phyloP scores from a whole-genome alignment of 176 grass and related monocot genomes.

The Metroxylon sagu region DNA sequence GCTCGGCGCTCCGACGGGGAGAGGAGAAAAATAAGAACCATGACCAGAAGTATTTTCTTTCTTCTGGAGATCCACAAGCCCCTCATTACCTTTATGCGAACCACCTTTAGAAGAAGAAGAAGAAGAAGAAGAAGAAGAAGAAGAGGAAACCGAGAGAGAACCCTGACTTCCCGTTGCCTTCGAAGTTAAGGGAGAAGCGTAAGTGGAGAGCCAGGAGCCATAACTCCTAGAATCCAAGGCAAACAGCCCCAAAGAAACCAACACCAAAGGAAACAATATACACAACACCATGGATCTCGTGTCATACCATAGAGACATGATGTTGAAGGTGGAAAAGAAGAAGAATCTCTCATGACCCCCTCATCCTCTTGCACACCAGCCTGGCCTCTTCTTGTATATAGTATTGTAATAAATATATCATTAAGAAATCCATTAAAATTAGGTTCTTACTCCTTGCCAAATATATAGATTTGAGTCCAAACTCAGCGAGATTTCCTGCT shows the following conservation, averaged over 20 bases:
- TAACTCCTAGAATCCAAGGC: slow-evolving; percentile 26
- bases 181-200: slow-evolving; percentile 13
- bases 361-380: too few species aligned
- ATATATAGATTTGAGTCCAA: too few species aligned
- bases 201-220: slow-evolving; percentile 27
- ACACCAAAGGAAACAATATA: slow-evolving; percentile 1
- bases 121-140: slow-evolving; percentile 14
- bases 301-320: slow-evolving; percentile 29
- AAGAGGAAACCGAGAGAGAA: slow-evolving; percentile 11
- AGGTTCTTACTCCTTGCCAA: too few species aligned
- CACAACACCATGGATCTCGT: slow-evolving; percentile 14
- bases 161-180: slow-evolving; percentile 14
- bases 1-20: neutral
- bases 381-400: too few species aligned
- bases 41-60: neutral
- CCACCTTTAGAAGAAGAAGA: slow-evolving; percentile 13
- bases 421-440: too few species aligned
- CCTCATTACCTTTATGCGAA: slow-evolving; percentile 24
- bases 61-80: neutral
- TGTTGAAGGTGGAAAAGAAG: neutral
- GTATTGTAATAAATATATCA: too few species aligned
- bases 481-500: too few species aligned
- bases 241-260: slow-evolving; percentile 20
- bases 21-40: slow-evolving; percentile 3
- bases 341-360: neutral